Evolutionary conservation across 495 filamentous ascomycete genomes (phyloP), one percentile per base, ranked within the genome.

Genomic region (Tetracladium setigerum): DNA sequence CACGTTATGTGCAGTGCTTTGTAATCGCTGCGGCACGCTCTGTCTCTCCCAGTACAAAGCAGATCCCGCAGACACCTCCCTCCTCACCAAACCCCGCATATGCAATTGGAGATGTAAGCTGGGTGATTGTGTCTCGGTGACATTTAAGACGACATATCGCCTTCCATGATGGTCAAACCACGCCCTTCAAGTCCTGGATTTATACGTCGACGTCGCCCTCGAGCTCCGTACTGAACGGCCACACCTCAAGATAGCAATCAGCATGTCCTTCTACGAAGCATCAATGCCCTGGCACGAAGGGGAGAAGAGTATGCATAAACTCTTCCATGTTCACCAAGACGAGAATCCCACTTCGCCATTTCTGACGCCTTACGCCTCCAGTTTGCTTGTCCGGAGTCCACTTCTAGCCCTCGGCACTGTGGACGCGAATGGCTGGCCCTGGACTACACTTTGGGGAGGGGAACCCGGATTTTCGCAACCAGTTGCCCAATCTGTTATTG

Each of bases 391-490:
- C 32, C 55, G 51, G 4, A 80, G 78, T 3, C 81, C 84, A 0
- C 67, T 89, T 36, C 60, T 89, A 4, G 85, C 83, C 2, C 59
- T 89, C n/a, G 87, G 83, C 0, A 69, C 83, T 0, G 50, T 88
- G 2, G 87, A 89, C 55, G 54, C 58, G 3, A 42, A 80, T 31
- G 76, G 74, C 5, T 65, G 76, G 24, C 85, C 84, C 14, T 90
- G 85, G 86, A 83, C 81, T 30, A 81, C 82, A 0, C 38, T 90
- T 5, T 84, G 82, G 77, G 85, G 82, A 40, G 86, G 86, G 30
- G 76, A 86, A 57, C 52, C 66, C 5, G 83, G 83, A 9, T 85
- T 89, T 55, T 73, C 77, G 0, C 62, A 64, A 19, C 73, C 81
- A 0, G 63, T 86, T 0, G 76, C 74, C 13, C 61, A 68, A 35